phyloP scores from a whole-genome alignment of 495 filamentous ascomycete genomes.

The Neurospora pannonica region DNA sequence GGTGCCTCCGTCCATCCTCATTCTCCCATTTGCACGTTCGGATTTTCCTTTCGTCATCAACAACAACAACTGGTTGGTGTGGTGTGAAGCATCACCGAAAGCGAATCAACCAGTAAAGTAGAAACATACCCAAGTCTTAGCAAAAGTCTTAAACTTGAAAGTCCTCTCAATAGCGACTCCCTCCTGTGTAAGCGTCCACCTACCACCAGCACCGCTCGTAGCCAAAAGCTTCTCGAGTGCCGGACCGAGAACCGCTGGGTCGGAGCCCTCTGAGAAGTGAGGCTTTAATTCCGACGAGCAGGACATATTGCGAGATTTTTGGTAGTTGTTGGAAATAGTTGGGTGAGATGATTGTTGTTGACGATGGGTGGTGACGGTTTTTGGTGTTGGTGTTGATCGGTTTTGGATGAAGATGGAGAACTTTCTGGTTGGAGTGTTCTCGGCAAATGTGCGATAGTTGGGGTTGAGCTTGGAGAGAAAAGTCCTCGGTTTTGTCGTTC shows the following conservation, averaged over 20 bases:
- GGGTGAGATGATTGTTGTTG: too few relatives aligned
- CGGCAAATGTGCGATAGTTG: not conserved
- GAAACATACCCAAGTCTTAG: conserved; percentile 50
- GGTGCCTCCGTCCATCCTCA: too few relatives aligned
- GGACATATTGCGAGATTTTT: not conserved
- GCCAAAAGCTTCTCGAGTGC: conserved; percentile 6
- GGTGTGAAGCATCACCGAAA: too few relatives aligned
- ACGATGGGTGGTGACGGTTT: not conserved
- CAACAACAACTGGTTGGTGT: too few relatives aligned
- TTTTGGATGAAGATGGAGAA: not conserved
- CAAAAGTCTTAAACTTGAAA: conserved; percentile 56
- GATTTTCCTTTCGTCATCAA: not conserved
- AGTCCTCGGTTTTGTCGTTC: not conserved
- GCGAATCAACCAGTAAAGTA: not conserved
- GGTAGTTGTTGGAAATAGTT: too few relatives aligned
- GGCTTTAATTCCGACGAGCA: not conserved
- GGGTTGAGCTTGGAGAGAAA: not conserved
- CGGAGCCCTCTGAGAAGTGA: conserved; percentile 23
- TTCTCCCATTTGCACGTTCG: not conserved
- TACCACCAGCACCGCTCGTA: conserved; percentile 27
- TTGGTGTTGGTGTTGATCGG: not conserved
- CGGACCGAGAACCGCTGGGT: conserved; percentile 13
- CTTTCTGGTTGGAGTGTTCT: not conserved
- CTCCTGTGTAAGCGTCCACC: conserved; percentile 41
- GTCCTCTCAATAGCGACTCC: conserved; percentile 46